Conservation (phyloP, 768 basidiomycete species). For the Crassisporium funariophilum region DNA sequence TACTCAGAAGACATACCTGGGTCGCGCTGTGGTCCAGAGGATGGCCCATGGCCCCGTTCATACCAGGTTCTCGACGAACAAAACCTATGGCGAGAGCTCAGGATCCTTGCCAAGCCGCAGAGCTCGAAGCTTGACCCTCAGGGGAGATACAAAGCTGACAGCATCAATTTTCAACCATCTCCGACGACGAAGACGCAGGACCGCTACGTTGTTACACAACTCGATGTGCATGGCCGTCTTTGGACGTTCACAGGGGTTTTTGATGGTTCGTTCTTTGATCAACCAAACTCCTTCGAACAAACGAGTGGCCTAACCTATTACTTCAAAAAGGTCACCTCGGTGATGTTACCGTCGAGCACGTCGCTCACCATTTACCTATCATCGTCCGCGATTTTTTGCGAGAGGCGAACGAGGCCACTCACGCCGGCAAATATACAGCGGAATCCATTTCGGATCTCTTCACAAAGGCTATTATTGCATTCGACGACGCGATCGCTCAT, state of each 20-base stretch:
- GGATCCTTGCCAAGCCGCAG: constrained; percentile 53
- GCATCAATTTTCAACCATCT: constrained; percentile 70
- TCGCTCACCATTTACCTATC: constrained; percentile 67
- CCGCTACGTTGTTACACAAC: constrained; percentile 59
- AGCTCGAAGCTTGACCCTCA: constrained; percentile 36
- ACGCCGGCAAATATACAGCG: constrained; percentile 42
- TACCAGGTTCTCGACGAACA: constrained; percentile 52
- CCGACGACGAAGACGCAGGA: constrained; percentile 58
- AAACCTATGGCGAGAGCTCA: constrained; percentile 57
- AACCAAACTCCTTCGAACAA: too few species aligned
- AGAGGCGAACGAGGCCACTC: constrained; percentile 41
- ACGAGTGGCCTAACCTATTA: constrained; percentile 8
- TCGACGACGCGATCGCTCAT: constrained; percentile 68
- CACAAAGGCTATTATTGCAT: constrained; percentile 57
- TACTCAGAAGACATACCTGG: constrained; percentile 65
- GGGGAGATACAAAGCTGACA: constrained; percentile 47
- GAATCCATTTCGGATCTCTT: constrained; percentile 57
- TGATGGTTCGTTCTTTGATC: constrained; percentile 58
- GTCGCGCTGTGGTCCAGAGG: constrained; percentile 61
- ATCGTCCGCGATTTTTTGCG: constrained; percentile 63
- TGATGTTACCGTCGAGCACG: constrained; percentile 69
- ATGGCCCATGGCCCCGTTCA: constrained; percentile 65
- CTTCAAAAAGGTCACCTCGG: constrained; percentile 59
- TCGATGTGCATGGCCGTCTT: constrained; percentile 53
- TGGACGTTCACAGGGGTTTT: constrained; percentile 76